phyloP scores from a whole-genome alignment of 371 early-diverging fungal genomes.

The Blakeslea trispora region DNA sequence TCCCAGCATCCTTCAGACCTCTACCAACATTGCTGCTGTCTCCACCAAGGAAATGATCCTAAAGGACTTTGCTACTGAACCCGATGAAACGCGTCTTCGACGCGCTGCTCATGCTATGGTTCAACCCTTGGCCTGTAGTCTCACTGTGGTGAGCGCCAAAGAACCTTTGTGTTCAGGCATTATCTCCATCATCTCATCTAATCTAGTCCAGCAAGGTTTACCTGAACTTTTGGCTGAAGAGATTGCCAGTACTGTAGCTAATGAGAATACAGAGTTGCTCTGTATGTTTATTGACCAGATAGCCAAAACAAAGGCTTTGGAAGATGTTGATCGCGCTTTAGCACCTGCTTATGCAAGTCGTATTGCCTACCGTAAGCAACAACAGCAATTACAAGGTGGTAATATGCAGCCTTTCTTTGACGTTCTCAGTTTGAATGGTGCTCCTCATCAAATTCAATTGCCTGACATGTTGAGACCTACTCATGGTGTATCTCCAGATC shows the following conservation, averaged over 20 bases:
- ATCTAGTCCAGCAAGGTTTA: constrained; percentile 78
- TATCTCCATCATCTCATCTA: constrained; percentile 69
- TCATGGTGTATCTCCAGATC: constrained; percentile 74
- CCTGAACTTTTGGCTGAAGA: constrained; percentile 84
- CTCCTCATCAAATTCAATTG: constrained; percentile 78
- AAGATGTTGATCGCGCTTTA: constrained; percentile 82
- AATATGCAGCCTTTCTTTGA: constrained; percentile 81
- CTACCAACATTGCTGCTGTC: constrained; percentile 87
- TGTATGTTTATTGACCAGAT: constrained; percentile 90
- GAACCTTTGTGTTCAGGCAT: constrained; percentile 88
- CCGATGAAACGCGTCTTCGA: constrained; percentile 86
- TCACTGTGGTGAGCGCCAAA: constrained; percentile 91
- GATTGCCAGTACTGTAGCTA: constrained; percentile 75
- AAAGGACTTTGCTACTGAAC: constrained; percentile 94
- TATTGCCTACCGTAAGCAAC: constrained; percentile 74
- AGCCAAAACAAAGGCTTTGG: constrained; percentile 84
- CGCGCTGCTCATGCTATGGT: constrained; percentile 95
- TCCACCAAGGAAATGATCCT: constrained; percentile 87
- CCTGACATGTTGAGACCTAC: constrained; percentile 83
- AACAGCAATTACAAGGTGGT: constrained; percentile 45
- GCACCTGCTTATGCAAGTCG: constrained; percentile 71
- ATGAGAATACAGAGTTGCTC: constrained; percentile 89
- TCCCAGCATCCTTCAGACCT: constrained; percentile 84
- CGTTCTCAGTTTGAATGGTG: constrained; percentile 65
- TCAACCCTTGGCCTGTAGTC: constrained; percentile 73